phyloP scores from a whole-genome alignment of 1,284 basidiomycete genomes.

The Apiotrichum siamense region DNA sequence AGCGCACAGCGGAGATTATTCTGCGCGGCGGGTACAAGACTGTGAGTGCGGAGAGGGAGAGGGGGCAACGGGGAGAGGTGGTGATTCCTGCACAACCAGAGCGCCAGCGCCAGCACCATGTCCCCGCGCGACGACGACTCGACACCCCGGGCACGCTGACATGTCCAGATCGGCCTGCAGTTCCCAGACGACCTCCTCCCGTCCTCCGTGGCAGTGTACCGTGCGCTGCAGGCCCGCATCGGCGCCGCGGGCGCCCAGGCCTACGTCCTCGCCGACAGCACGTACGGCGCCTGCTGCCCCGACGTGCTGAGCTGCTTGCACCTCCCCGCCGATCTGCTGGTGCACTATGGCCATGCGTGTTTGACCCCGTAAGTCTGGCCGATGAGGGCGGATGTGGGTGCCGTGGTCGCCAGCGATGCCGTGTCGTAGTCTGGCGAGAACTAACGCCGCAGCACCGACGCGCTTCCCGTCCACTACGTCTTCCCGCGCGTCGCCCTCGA shows the following conservation, averaged over 20 bases:
- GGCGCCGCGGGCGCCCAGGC: slow-evolving; percentile 52
- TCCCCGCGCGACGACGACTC: too few species aligned
- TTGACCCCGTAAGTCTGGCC: slow-evolving; percentile 55
- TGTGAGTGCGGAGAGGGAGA: slow-evolving; percentile 23
- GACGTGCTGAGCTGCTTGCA: slow-evolving; percentile 95
- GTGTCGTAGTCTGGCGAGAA: not conserved
- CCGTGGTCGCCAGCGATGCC: not conserved
- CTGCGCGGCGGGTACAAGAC: slow-evolving; percentile 45
- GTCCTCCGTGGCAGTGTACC: slow-evolving; percentile 82
- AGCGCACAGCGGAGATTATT: slow-evolving; percentile 42
- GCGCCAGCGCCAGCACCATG: too few species aligned
- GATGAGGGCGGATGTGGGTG: not conserved
- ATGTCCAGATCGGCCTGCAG: slow-evolving; percentile 75
- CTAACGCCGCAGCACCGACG: slow-evolving; percentile 35
- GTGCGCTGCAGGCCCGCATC: slow-evolving; percentile 58
- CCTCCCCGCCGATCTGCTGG: slow-evolving; percentile 81
- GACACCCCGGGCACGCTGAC: too few species aligned
- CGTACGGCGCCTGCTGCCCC: slow-evolving; percentile 95
- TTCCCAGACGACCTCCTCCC: slow-evolving; percentile 91
- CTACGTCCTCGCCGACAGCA: slow-evolving; percentile 92
- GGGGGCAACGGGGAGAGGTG: not conserved
- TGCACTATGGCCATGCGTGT: slow-evolving; percentile 97
- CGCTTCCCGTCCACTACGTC: slow-evolving; percentile 47
- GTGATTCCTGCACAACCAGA: too few species aligned
- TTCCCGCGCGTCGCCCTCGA: slow-evolving; percentile 42